Base-by-base conservation (phyloP, 345 rosid genomes). In the Dipteronia dyeriana region DNA sequence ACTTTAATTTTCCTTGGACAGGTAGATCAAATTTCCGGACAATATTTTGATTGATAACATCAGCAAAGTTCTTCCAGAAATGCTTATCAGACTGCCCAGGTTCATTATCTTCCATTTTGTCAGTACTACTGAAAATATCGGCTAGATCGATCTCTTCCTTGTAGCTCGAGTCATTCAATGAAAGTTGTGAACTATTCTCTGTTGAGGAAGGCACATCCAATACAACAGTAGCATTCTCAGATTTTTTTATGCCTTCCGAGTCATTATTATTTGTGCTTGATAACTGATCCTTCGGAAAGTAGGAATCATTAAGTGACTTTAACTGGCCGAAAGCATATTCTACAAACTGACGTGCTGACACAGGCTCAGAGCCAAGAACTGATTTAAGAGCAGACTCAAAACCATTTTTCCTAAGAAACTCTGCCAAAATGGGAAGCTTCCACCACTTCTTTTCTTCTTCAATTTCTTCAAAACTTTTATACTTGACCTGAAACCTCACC, bases 261-360 rank as follows among this genome's bases (percentile, higher is more conserved):
- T 38, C 82, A 66, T 73, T 68, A 5, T n/a, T 63, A 74, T 79
- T 84, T 53, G 66, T 76, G 25, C 76, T 84, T 76, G 78, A 68
- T 76, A 75, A 75, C 65, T 61, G 77, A 76, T 82, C 84, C 79
- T 82, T 88, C 83, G 70, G 38, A 79, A 76, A 60, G 20, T 88
- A 77, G 53, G 87, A 65, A 76, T 87, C 92, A 80, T 86, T 91
- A 81, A 93, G 85, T 79, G 96, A 84, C 82, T 93, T 91, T 70
- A 95, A 73, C 85, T 86, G 98, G 69, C 96, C 96, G 82, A 95
- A 95, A 73, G 96, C 94, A 85, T 83, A 86, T 87, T 95, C 91
- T 72, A 95, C 99, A 86, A 93, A 93, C 72, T 91, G 91, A 6
- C 96, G 89, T 16, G 91, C 97, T 71, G 93, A 93, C 69, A 95